A percentile compares a stretch with the other conserved stretches of the same genome.
These are phyloP conservation scores for Leishmania lainsoni DNA, from an alignment of 208 protist species.

Conservation along the genomic window DNA sequence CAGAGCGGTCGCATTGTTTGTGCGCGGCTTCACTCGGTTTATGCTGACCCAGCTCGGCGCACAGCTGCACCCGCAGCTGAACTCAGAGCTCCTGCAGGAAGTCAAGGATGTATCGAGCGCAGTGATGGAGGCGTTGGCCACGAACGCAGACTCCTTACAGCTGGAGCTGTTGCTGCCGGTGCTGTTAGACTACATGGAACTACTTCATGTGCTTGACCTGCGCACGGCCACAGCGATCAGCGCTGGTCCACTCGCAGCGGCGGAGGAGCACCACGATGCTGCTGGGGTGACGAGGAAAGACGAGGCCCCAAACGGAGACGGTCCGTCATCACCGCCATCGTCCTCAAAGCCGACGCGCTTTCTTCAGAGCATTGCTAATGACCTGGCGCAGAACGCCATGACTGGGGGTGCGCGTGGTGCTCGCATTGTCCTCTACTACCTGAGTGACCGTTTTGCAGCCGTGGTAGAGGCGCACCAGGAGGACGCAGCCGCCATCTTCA, in stretches of 20 bases:
- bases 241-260: neutral
- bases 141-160: slow-evolving; percentile 30
- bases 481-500: neutral
- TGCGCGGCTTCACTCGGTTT: slow-evolving; percentile 38
- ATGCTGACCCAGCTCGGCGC: neutral
- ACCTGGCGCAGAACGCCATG: slow-evolving; percentile 13
- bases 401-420: slow-evolving; percentile 15
- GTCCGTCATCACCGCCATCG: neutral
- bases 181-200: slow-evolving; percentile 17
- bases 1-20: slow-evolving; percentile 33
- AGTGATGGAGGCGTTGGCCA: slow-evolving; percentile 28
- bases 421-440: slow-evolving; percentile 31
- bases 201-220: slow-evolving; percentile 25
- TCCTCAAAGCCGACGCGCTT: slow-evolving; percentile 7
- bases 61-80: neutral
- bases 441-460: slow-evolving; percentile 11
- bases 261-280: neutral
- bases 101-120: slow-evolving; percentile 28
- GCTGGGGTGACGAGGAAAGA: neutral
- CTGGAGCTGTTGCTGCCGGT: slow-evolving; percentile 34
- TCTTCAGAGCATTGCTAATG: slow-evolving; percentile 14
- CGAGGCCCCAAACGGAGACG: neutral
- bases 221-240: neutral
- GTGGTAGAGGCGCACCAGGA: slow-evolving; percentile 8
- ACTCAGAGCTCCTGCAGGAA: neutral